A percentile compares a stretch with the other conserved stretches of the same genome.
Evolutionary conservation across 225 moss, liverwort and hornwort species (phyloP).

Genomic region (Thuidium tamariscinum): DNA sequence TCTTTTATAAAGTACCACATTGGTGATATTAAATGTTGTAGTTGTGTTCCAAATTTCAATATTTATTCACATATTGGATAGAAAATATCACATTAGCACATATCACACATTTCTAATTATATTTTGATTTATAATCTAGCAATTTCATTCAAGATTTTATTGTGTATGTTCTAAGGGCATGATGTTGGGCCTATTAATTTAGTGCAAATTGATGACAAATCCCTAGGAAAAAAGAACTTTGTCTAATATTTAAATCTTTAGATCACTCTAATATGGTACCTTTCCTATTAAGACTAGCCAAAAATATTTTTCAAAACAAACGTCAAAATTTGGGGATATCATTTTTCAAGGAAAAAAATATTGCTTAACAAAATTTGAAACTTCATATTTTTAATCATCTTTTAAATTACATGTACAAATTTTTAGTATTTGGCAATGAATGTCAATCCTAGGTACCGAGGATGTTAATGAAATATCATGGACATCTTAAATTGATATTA

Average conservation of each 20-base stretch:
- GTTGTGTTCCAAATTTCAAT: no score
- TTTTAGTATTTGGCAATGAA: background rate
- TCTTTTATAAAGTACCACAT: no score
- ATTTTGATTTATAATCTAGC: no score
- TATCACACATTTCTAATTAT: no score
- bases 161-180: no score
- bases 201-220: background rate
- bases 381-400: background rate
- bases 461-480: rapidly evolving
- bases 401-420: rapidly evolving
- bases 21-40: no score
- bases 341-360: no score
- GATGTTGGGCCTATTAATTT: no score
- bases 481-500: background rate
- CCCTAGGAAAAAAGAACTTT: no score
- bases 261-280: rapidly evolving
- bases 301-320: rapidly evolving
- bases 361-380: rapidly evolving
- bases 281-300: rapidly evolving
- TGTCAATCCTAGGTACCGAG: rapidly evolving
- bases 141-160: no score
- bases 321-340: rapidly evolving
- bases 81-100: no score
- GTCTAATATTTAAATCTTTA: background rate
- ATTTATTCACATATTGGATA: no score